Evolutionary conservation across 768 basidiomycete species (phyloP), one percentile per base, ranked within the genome.

Genomic region (Mycena haematopus): DNA sequence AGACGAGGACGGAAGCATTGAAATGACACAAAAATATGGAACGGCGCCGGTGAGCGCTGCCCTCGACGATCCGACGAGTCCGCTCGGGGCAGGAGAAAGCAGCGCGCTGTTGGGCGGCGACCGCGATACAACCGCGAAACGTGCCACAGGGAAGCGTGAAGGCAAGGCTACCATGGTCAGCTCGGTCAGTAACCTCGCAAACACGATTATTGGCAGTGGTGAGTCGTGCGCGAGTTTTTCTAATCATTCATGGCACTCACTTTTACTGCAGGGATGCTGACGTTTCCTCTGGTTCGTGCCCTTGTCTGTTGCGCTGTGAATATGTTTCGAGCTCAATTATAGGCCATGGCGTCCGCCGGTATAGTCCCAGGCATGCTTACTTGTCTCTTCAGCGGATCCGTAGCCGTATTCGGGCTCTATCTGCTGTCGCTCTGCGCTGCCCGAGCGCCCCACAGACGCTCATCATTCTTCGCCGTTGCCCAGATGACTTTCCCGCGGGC

Each of bases 121-220:
- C 49, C 73, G 73, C 46, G 63, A 72, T 40, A 63, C 67, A 33
- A 51, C 67, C 0, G 52, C 63, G 31, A 71, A 71, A 53, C 62
- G 62, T 52, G 61, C 60, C 21, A 56, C 15, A n/a, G n/a, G n/a
- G 46, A 73, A 73, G 53, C 69, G 60, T 52, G 89, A 91, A 21
- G 93, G 93, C 0, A 85, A 85, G 74, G 93, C 92, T 13, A 85
- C 78, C 45, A 73, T 94, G 27, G 66, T 80, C 21, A 91, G 90
- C 65, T 87, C 86, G 52, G 81, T 92, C 54, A 88, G 91, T 67
- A 95, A 95, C 71, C 78, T 97, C 45, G 79, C 87, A 25, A 97
- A 97, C 68, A 97, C 95, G 0, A 94, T 96, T 69, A 90, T 97
- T 67, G 95, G 95, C 15, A 96, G 91, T 57, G 93, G 93, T 87